These are phyloP conservation scores for Fusarium albidum DNA, from an alignment of 2,329 filamentous ascomycete genomes.

Conservation along the genomic window DNA sequence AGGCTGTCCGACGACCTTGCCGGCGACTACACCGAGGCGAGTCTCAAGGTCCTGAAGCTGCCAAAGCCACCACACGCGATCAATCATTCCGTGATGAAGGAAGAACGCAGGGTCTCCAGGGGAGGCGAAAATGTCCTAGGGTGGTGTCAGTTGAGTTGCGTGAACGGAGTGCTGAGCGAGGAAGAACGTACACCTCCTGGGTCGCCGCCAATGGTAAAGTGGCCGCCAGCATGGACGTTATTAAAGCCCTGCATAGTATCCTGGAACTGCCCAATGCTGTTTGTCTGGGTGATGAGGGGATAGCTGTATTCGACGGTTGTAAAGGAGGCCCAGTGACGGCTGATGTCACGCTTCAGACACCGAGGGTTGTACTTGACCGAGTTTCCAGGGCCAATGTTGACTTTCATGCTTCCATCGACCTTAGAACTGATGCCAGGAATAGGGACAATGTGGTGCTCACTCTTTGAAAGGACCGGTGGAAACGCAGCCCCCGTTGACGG, in stretches of 20 bases:
- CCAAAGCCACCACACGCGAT: constrained; percentile 16
- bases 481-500: constrained; percentile 30
- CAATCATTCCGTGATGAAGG: constrained; percentile 20
- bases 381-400: constrained; percentile 44
- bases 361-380: constrained; percentile 48
- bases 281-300: background rate
- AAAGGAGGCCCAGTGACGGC: background rate
- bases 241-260: constrained; percentile 5
- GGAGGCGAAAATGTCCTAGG: constrained; percentile 7
- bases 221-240: constrained; percentile 14
- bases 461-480: constrained; percentile 15
- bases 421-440: too few species aligned
- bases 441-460: constrained; percentile 28
- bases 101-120: constrained; percentile 20
- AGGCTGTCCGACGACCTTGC: too few species aligned
- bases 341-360: constrained; percentile 42
- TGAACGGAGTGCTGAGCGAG: too few species aligned
- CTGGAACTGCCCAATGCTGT: constrained; percentile 2
- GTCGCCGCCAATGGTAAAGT: constrained; percentile 13
- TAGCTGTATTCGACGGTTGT: background rate
- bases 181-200: too few species aligned
- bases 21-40: too few species aligned
- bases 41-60: background rate
- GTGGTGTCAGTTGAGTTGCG: too few species aligned
- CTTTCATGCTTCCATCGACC: constrained; percentile 39